A percentile compares a stretch with the other conserved stretches of the same genome.
phyloP scores from a whole-genome alignment of 2,329 filamentous ascomycete species.

The Leptoxyphium fumago region DNA sequence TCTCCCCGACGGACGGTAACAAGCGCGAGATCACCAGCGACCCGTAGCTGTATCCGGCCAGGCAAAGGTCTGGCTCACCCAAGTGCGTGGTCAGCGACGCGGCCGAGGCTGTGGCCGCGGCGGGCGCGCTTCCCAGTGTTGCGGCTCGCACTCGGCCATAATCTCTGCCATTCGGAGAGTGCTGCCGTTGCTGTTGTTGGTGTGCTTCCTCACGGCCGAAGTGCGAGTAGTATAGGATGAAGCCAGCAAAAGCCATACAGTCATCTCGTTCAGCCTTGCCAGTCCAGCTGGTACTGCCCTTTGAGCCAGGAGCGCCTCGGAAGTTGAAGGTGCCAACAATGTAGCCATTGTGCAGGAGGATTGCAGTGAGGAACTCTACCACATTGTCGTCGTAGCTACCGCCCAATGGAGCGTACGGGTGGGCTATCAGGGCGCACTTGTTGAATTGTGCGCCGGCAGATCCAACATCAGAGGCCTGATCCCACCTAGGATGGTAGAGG shows the following conservation, averaged over 20 bases:
- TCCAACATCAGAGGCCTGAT: not conserved
- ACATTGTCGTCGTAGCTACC: conserved; percentile 73
- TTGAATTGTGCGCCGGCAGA: not conserved
- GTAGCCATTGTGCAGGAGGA: conserved; percentile 55
- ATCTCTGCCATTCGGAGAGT: not conserved
- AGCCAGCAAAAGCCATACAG: conserved; percentile 69
- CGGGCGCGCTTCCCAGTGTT: not conserved
- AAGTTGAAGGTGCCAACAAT: conserved; percentile 87
- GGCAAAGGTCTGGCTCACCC: conserved; percentile 5
- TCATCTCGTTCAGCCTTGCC: conserved; percentile 67
- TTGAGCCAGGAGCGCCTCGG: conserved; percentile 60
- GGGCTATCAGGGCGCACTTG: conserved; percentile 53
- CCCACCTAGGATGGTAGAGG: conserved; percentile 47
- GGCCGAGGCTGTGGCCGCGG: not conserved
- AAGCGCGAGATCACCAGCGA: conserved; percentile 58
- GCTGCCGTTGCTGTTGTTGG: conserved; percentile 1
- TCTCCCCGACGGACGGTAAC: conserved; percentile 43
- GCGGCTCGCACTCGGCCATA: not conserved
- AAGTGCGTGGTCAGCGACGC: not conserved
- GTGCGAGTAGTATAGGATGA: conserved; percentile 60
- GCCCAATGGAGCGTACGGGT: conserved; percentile 81
- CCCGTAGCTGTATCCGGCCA: conserved; percentile 84
- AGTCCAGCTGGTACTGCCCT: conserved; percentile 76
- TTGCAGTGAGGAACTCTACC: conserved; percentile 48
- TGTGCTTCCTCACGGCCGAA: conserved; percentile 25